A percentile compares a stretch with the other conserved stretches of the same genome.
phyloP scores from a whole-genome alignment of 1,284 basidiomycete species.

The Polyporus tsugae region DNA sequence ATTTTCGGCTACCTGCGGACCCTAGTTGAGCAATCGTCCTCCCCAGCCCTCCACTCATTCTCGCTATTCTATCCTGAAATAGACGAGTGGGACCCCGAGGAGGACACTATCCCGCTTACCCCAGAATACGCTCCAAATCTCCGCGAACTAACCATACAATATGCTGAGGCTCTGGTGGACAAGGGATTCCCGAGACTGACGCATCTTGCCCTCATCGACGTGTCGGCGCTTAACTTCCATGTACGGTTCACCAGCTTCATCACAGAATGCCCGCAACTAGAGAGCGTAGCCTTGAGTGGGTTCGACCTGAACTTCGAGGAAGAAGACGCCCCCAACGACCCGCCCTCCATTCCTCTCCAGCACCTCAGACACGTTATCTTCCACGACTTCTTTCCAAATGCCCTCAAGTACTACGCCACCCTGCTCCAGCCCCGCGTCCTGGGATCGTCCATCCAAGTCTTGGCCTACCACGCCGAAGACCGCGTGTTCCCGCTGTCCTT shows the following conservation, averaged over 20 bases:
- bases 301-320: background rate
- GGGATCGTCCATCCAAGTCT: conserved; percentile 1
- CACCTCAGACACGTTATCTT: conserved; percentile 13
- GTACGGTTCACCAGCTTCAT: background rate
- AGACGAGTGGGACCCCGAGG: background rate
- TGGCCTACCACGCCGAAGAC: background rate
- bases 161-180: background rate
- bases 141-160: background rate
- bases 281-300: conserved; percentile 1
- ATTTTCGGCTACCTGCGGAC: background rate
- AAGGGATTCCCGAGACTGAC: conserved; percentile 10
- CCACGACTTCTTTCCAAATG: background rate
- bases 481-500: background rate
- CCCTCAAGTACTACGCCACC: background rate
- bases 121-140: conserved; percentile 1
- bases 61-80: background rate
- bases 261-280: conserved; percentile 9
- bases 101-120: background rate
- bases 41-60: background rate
- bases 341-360: background rate
- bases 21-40: background rate
- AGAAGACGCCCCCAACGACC: background rate
- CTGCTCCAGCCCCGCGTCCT: conserved; percentile 4
- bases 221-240: background rate
- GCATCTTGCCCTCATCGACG: background rate